A percentile compares a stretch with the other conserved stretches of the same genome.
These are phyloP conservation scores for Aureobasidium musti DNA, from an alignment of 2,329 filamentous ascomycete species.

Conservation along the genomic window DNA sequence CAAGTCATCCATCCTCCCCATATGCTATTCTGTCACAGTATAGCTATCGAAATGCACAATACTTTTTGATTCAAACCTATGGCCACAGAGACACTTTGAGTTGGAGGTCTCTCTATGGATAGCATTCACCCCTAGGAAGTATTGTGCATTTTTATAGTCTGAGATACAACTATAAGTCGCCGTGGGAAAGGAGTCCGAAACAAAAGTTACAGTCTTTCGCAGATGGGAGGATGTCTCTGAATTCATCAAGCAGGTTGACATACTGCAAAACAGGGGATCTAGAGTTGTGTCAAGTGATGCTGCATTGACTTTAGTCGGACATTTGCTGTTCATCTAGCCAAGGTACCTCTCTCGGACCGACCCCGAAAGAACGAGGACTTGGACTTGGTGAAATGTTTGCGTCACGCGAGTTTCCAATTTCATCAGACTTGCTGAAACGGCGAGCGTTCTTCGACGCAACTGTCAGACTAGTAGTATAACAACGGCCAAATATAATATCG, in stretches of 20 bases:
- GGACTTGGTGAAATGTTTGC: not conserved
- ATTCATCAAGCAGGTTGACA: not conserved
- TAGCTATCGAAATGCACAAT: too few relatives aligned
- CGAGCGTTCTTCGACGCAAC: conserved; percentile 7
- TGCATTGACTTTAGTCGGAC: not conserved
- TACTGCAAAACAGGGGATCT: not conserved
- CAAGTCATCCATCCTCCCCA: conserved; percentile 5
- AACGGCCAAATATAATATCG: too few relatives aligned
- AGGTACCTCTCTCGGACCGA: not conserved
- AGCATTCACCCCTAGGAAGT: too few relatives aligned
- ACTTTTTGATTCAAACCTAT: too few relatives aligned
- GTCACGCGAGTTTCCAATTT: not conserved
- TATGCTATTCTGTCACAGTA: too few relatives aligned
- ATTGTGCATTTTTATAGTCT: too few relatives aligned
- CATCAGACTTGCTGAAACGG: not conserved
- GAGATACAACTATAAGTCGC: too few relatives aligned
- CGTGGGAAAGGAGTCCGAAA: too few relatives aligned
- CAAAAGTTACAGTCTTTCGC: too few relatives aligned
- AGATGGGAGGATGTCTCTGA: too few relatives aligned
- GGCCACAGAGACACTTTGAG: too few relatives aligned
- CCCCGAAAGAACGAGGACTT: not conserved
- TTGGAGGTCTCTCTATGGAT: too few relatives aligned
- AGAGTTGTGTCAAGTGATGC: not conserved
- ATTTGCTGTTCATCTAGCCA: not conserved
- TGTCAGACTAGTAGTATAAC: not conserved